Conservation (phyloP, 371 early-diverging fungal species). For the Actinomortierella ambigua region DNA sequence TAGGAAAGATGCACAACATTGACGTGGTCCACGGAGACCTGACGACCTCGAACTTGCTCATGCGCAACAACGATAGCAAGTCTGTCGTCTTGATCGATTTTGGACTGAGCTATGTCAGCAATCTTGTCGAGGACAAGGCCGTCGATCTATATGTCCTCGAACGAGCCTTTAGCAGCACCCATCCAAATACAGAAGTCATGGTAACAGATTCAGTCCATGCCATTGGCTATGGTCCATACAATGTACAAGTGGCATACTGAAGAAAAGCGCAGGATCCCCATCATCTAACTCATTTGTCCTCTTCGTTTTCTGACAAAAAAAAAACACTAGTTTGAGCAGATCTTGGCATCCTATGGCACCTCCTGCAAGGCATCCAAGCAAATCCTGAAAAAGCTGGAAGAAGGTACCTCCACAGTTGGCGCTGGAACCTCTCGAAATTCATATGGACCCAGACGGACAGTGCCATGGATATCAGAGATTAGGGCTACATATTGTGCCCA, state of each 20-base stretch:
- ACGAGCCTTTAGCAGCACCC: conserved; percentile 90
- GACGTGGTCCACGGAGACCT: conserved; percentile 98
- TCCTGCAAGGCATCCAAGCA: conserved; percentile 56
- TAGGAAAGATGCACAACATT: conserved; percentile 85
- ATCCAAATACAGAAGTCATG: conserved; percentile 78
- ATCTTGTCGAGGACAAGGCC: conserved; percentile 96
- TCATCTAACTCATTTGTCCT: not conserved
- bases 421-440: too few relatives aligned
- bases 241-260: not conserved
- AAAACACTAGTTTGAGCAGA: conserved; percentile 65
- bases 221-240: conserved; percentile 2
- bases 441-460: too few relatives aligned
- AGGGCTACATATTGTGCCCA: too few relatives aligned
- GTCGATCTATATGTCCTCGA: conserved; percentile 99
- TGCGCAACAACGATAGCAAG: conserved; percentile 57
- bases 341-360: conserved; percentile 71
- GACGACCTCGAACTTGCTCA: conserved; percentile 96
- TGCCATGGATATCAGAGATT: too few relatives aligned
- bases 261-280: conserved; percentile 1
- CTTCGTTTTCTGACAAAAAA: not conserved
- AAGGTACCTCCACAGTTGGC: too few relatives aligned
- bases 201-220: conserved; percentile 48
- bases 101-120: conserved; percentile 90
- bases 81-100: conserved; percentile 95
- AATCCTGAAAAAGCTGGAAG: conserved; percentile 78